Evolutionary conservation across 371 early-diverging fungal genomes (phyloP), one percentile per base, ranked within the genome.

Genomic region (Umbelopsis sp.): DNA sequence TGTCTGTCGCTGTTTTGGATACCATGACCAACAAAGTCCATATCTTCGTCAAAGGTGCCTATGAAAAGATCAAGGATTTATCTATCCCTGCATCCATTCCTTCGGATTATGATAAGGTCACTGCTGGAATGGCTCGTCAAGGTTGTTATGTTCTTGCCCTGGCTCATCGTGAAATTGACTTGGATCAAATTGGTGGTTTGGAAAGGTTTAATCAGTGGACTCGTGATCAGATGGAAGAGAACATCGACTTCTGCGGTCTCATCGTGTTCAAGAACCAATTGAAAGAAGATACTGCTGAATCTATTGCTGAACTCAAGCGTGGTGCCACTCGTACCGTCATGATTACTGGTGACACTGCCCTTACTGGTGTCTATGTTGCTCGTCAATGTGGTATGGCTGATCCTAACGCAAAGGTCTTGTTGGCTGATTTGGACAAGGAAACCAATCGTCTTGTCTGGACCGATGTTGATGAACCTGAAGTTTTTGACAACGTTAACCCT

Each of bases 271-370:
- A 92, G 67, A 97, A 97, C 76, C 89, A 88, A 72, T 78, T 96
- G 11, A 98, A 98, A 80, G 78, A 70, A 7, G 94, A 93, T 68
- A 92, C 96, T 0, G 77, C 78, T 5, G 82, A 81, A 41, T 91
- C 90, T 6, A 87, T 98, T 67, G 76, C 78, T 3, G 89, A 88
- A 74, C 86, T 98, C 45, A 89, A 90, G 51, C 79, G 76, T 18
- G 96, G 94, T 44, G 87, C 85, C 29, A 88, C 92, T 38, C 87
- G 94, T 37, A 88, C 86, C 11, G 85, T 94, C 35, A 98, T 98
- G 94, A 93, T 95, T 71, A 97, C 98, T 16, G 98, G 98, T 53
- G 98, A 98, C 74, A 91, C 93, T 46, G 90, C 94, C 5, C 76
- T 93, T 52, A 98, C 98, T 12, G 96, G 95, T 53, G 83, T 95